Base-by-base conservation (phyloP, 2,329 filamentous ascomycete species). In the Arthrocladium fulminans region DNA sequence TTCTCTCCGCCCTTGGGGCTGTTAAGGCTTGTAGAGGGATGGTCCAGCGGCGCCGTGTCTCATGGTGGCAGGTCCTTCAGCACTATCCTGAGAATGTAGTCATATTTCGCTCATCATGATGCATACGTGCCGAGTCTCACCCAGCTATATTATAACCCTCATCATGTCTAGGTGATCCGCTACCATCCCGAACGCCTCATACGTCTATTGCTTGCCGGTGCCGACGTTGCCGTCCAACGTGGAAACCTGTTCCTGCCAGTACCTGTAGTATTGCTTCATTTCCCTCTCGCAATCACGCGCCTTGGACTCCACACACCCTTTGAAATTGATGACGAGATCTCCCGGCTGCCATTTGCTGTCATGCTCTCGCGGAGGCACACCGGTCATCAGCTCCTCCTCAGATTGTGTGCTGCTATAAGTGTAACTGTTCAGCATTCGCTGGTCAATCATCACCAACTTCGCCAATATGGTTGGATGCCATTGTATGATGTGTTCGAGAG, bases 381-480 rank as follows among this genome's bases (percentile, higher is more conserved):
- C 27, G 22, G 23, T 38, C 9, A 22, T 19, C 19, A 47, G 23
- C 23, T 42, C 30, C 13, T 35, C 22, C n/a, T 45, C 19, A 19
- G 41, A 32, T 24, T 38, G 19, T 3, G 38, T 20, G 27, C 41
- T 45, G 8, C 50, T 45, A 4, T 68, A 69, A 52, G 75, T 81
- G 66, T 96, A 97, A 0, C 86, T 78, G 61, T 94, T 94, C 63
- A 98, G 71, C 27, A 76, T 73, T 45, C 83, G 79, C 67, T 98
- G 92, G 2, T 90, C 88, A n/a, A 98, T 75, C 19, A 98, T 74
- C 1, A 86, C 89, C 53, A 97, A 71, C 63, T 88, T 92, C 30
- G 90, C 88, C 9, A 98, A 77, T 38, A 98, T 84, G 0, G 92
- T 98, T 23, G 90, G 88, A 63, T 98, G 92, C 94, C 92, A 98